These are phyloP conservation scores for Hypoxylon sp. DNA, from an alignment of 2,329 filamentous ascomycete species.

Conservation along the genomic window DNA sequence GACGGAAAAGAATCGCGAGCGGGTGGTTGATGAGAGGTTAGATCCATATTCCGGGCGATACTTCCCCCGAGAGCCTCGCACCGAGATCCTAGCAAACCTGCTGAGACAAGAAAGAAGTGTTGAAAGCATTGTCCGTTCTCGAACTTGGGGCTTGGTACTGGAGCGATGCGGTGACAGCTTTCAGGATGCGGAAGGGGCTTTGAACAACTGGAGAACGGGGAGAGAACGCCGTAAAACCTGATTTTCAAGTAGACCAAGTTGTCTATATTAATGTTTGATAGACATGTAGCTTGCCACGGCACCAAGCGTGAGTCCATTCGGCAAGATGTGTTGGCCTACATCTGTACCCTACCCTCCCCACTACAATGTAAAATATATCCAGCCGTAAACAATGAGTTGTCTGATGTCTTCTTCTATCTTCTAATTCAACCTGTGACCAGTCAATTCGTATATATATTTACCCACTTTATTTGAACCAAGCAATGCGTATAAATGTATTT, in stretches of 20 bases:
- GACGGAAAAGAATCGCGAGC: constrained; percentile 77
- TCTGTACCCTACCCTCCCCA: constrained; percentile 22
- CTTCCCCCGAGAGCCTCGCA: constrained; percentile 83
- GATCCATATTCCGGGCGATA: constrained; percentile 93
- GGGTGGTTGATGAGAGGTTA: constrained; percentile 86
- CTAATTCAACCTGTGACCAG: too few species aligned
- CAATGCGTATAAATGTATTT: not conserved
- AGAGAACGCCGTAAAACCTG: constrained; percentile 36
- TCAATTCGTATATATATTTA: not conserved
- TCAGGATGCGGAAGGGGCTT: constrained; percentile 70
- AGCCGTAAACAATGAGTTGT: not conserved
- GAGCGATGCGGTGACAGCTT: constrained; percentile 78
- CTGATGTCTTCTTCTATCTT: not conserved
- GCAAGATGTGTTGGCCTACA: not conserved
- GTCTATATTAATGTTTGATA: constrained; percentile 4
- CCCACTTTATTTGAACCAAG: not conserved
- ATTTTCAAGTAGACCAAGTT: not conserved
- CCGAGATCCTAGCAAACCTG: constrained; percentile 81
- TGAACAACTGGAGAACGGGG: constrained; percentile 51
- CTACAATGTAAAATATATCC: constrained; percentile 24
- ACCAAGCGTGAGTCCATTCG: not conserved
- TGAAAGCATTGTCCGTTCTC: constrained; percentile 82
- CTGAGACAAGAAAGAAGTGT: constrained; percentile 82
- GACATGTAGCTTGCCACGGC: not conserved
- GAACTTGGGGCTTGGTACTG: constrained; percentile 84